These are phyloP conservation scores for Zymoseptoria passerinii DNA, from an alignment of 2,329 filamentous ascomycete species.

Conservation along the genomic window DNA sequence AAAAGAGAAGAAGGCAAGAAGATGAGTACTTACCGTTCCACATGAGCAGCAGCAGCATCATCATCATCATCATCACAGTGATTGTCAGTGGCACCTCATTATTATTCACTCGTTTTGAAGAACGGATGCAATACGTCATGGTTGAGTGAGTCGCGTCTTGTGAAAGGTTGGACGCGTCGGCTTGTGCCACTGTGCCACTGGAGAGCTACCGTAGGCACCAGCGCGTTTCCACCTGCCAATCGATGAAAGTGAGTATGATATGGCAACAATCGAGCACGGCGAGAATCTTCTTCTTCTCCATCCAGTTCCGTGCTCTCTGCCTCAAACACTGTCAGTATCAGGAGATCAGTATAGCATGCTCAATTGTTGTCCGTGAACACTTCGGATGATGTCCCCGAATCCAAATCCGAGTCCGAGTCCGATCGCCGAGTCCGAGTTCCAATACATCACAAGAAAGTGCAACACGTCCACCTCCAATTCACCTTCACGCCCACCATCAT, in stretches of 20 bases:
- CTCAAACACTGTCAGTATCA: no score
- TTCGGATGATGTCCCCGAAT: not conserved
- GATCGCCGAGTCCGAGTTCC: not conserved
- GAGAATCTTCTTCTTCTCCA: no score
- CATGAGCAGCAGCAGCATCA: not conserved
- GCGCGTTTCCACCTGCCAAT: not conserved
- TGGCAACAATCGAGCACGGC: no score
- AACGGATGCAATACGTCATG: not conserved
- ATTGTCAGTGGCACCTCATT: not conserved
- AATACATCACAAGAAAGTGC: not conserved
- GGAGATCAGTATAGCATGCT: no score
- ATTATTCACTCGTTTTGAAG: not conserved
- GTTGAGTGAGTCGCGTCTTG: not conserved
- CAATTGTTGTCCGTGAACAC: not conserved
- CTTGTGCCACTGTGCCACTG: not conserved
- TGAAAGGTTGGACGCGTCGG: not conserved
- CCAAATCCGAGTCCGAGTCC: not conserved
- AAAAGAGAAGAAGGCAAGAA: not conserved
- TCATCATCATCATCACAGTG: not conserved
- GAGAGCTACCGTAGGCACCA: not conserved
- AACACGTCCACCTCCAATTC: not conserved
- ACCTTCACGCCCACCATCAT: conserved; percentile 1
- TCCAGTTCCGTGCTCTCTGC: no score
- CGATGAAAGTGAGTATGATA: no score
- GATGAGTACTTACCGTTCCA: not conserved